These are phyloP conservation scores for Nannizzia gypsea DNA, from an alignment of 2,329 filamentous ascomycete species.

Conservation along the genomic window DNA sequence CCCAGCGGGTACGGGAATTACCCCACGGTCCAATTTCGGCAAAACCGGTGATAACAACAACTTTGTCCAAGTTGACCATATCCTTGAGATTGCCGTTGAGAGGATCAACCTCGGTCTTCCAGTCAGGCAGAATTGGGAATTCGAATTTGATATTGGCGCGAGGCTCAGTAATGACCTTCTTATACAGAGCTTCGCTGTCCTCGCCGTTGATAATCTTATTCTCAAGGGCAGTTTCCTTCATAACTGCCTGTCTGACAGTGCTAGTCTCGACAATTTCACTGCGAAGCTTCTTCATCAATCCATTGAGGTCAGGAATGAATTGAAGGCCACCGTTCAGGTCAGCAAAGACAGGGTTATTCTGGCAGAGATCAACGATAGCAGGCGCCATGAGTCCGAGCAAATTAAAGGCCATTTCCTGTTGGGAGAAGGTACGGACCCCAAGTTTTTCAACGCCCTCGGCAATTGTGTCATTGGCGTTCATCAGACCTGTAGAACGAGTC, in stretches of 20 bases:
- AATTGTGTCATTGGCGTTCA: constrained; percentile 96
- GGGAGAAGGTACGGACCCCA: constrained; percentile 94
- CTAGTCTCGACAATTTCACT: constrained; percentile 93
- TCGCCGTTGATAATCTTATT: constrained; percentile 96
- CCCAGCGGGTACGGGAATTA: constrained; percentile 95
- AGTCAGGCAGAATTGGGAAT: constrained; percentile 81
- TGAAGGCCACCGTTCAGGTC: constrained; percentile 96
- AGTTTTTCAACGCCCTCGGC: constrained; percentile 94
- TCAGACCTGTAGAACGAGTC: constrained; percentile 96
- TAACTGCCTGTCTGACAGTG: constrained; percentile 84
- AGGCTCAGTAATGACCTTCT: constrained; percentile 84
- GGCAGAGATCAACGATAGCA: constrained; percentile 86
- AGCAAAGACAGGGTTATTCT: constrained; percentile 88
- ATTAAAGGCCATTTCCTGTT: constrained; percentile 99
- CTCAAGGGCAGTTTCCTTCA: constrained; percentile 89
- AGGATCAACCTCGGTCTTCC: constrained; percentile 80
- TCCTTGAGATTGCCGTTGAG: constrained; percentile 82
- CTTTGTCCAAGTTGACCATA: constrained; percentile 97
- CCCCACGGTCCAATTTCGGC: constrained; percentile 95
- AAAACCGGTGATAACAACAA: constrained; percentile 94
- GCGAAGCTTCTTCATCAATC: constrained; percentile 82
- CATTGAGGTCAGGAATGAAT: constrained; percentile 92
- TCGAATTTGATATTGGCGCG: constrained; percentile 97
- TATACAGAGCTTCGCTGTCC: constrained; percentile 81
- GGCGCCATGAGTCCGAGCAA: constrained; percentile 91